phyloP scores from a whole-genome alignment of 2,329 filamentous ascomycete genomes.

The Trichoderma koningiopsis region DNA sequence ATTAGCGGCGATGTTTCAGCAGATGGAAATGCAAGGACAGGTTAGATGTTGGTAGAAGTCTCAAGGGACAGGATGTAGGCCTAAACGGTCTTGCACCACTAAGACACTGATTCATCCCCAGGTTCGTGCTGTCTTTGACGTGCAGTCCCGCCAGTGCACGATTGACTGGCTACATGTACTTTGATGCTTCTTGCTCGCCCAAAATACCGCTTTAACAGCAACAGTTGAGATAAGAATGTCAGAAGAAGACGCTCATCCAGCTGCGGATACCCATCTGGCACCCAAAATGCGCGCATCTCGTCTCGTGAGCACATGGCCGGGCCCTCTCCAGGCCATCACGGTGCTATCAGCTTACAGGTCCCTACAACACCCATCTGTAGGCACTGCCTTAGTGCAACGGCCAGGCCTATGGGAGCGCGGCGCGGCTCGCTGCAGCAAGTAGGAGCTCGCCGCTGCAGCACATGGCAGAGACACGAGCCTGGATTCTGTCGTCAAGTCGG shows the following conservation, averaged over 20 bases:
- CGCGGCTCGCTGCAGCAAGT: constrained; percentile 13
- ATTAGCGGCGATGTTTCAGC: neutral
- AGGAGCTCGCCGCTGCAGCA: constrained; percentile 11
- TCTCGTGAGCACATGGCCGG: neutral
- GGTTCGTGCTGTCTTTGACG: neutral
- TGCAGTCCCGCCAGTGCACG: neutral
- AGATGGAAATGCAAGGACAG: too few species aligned
- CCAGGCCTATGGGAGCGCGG: neutral
- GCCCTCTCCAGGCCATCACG: neutral
- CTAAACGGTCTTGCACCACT: too few species aligned
- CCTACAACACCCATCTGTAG: neutral
- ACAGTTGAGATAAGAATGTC: neutral
- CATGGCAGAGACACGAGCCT: constrained; percentile 1
- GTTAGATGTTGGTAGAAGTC: too few species aligned
- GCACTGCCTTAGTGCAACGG: too few species aligned
- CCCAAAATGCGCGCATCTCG: neutral
- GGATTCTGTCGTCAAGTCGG: neutral
- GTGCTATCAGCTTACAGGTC: neutral
- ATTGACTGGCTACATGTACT: too few species aligned
- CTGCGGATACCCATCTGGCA: neutral
- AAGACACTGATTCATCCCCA: neutral
- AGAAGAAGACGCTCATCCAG: neutral
- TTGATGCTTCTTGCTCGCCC: neutral
- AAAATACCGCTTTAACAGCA: neutral
- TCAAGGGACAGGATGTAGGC: too few species aligned